phyloP scores from a whole-genome alignment of 2,329 filamentous ascomycete genomes.

The Hypomyces rosellus region DNA sequence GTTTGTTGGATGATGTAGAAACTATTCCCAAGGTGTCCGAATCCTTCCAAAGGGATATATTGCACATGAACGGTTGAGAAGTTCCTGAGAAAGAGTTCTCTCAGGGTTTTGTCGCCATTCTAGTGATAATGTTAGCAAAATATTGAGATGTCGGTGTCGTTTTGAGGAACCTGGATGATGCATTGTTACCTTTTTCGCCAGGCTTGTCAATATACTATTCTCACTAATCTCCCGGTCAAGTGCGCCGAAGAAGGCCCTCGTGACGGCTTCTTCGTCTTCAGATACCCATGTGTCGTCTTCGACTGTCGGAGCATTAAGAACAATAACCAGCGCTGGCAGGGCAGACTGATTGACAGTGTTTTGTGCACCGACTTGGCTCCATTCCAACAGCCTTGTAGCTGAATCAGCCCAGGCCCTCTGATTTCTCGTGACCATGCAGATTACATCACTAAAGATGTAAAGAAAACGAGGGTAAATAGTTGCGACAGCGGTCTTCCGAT shows the following conservation, averaged over 20 bases:
- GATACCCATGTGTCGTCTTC: background rate
- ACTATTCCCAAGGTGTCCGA: no score
- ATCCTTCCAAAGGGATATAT: no score
- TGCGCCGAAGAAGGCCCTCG: background rate
- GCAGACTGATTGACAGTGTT: background rate
- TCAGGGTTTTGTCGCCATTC: no score
- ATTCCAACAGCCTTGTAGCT: background rate
- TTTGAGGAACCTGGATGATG: no score
- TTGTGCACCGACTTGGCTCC: background rate
- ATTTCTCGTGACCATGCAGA: background rate
- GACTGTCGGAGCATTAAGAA: background rate
- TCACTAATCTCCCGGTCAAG: background rate
- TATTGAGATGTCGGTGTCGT: no score
- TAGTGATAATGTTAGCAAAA: no score
- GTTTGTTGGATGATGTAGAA: no score
- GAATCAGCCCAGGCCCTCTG: background rate
- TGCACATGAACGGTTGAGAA: no score
- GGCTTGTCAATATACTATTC: background rate
- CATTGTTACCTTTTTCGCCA: no score
- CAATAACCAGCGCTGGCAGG: background rate
- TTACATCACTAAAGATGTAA: conserved; percentile 6
- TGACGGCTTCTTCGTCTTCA: background rate
- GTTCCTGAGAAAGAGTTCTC: no score
- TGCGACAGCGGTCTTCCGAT: background rate
- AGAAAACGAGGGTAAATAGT: conserved; percentile 2